Evolutionary conservation across 805 yeast genomes (phyloP).

Genomic region (Saccharomyces jurei): DNA sequence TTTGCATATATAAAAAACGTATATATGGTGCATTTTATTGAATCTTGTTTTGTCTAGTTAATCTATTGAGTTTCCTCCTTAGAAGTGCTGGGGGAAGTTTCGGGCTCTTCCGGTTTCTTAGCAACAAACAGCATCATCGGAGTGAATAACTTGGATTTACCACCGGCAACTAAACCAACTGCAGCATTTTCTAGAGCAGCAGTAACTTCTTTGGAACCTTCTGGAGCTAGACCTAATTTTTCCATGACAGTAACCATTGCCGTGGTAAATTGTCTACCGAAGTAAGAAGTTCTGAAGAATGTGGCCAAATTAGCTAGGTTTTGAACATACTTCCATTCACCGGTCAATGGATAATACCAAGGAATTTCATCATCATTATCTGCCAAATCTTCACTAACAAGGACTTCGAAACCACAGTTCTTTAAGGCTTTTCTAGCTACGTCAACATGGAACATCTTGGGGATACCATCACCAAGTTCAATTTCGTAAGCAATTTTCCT

Average conservation of each 20-base stretch:
- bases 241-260: slow-evolving; percentile 76
- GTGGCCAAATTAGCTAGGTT: slow-evolving; percentile 70
- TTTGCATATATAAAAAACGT: background rate
- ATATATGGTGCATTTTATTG: background rate
- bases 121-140: slow-evolving; percentile 95
- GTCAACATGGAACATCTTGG: slow-evolving; percentile 81
- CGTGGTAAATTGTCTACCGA: slow-evolving; percentile 85
- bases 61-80: background rate
- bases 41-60: background rate
- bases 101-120: slow-evolving; percentile 57
- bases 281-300: slow-evolving; percentile 73
- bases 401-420: slow-evolving; percentile 79
- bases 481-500: slow-evolving; percentile 94
- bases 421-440: slow-evolving; percentile 85
- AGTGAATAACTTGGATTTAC: slow-evolving; percentile 79
- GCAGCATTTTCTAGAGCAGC: slow-evolving; percentile 95
- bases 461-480: slow-evolving; percentile 97
- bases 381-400: slow-evolving; percentile 74
- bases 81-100: background rate
- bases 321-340: slow-evolving; percentile 87
- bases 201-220: slow-evolving; percentile 85
- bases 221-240: slow-evolving; percentile 79
- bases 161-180: slow-evolving; percentile 88
- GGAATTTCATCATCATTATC: slow-evolving; percentile 76
- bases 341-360: slow-evolving; percentile 95